Percentiles rank a stretch among this genome's conserved stretches.
Conservation (phyloP, 2,329 filamentous ascomycete species). For the Monilinia laxa region DNA sequence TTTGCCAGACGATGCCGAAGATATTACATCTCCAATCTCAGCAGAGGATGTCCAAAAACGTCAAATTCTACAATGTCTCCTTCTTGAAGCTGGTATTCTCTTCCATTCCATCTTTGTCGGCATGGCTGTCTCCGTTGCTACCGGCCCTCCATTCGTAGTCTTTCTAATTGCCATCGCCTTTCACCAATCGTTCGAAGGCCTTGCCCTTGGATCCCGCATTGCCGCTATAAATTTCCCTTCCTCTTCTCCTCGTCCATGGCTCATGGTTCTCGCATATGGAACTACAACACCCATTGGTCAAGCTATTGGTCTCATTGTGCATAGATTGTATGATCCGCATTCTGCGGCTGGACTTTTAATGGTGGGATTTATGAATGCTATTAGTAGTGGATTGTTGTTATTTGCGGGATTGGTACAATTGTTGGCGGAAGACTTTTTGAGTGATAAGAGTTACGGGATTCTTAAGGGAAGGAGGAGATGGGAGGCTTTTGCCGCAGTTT, state of each 20-base stretch:
- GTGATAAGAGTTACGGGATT: slow-evolving; percentile 61
- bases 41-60: slow-evolving; percentile 60
- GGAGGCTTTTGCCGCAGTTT: slow-evolving; percentile 61
- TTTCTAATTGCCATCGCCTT: slow-evolving; percentile 79
- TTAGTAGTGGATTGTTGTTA: slow-evolving; percentile 75
- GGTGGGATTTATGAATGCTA: slow-evolving; percentile 85
- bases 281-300: slow-evolving; percentile 79
- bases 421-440: slow-evolving; percentile 82
- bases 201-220: slow-evolving; percentile 82
- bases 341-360: slow-evolving; percentile 75
- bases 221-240: slow-evolving; percentile 77
- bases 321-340: slow-evolving; percentile 76
- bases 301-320: slow-evolving; percentile 74
- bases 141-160: slow-evolving; percentile 74
- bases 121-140: slow-evolving; percentile 81
- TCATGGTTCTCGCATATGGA: slow-evolving; percentile 77
- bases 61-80: slow-evolving; percentile 71
- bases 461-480: slow-evolving; percentile 57
- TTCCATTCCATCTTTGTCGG: slow-evolving; percentile 87
- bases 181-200: slow-evolving; percentile 85
- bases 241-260: slow-evolving; percentile 71
- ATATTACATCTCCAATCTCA: slow-evolving; percentile 38
- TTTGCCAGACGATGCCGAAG: slow-evolving; percentile 31
- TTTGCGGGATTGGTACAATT: slow-evolving; percentile 84
- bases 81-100: slow-evolving; percentile 79